These are phyloP conservation scores for Botrytis medusae DNA, from an alignment of 2,329 filamentous ascomycete species.

Conservation along the genomic window DNA sequence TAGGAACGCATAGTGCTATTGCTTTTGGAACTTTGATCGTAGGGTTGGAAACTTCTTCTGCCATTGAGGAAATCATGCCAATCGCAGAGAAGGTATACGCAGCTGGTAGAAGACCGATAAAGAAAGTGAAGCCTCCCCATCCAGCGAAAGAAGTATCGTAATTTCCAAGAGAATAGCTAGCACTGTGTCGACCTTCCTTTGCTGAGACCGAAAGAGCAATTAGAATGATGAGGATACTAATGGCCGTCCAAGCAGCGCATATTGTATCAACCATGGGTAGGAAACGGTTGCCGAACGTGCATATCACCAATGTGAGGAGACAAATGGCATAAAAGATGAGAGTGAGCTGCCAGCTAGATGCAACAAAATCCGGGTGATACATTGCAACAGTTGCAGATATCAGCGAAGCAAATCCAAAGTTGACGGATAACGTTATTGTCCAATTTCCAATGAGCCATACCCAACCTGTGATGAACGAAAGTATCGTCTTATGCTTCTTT, in stretches of 20 bases:
- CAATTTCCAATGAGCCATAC: constrained; percentile 77
- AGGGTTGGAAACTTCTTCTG: constrained; percentile 57
- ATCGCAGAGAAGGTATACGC: constrained; percentile 60
- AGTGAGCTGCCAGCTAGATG: constrained; percentile 64
- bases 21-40: constrained; percentile 50
- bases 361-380: constrained; percentile 53
- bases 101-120: constrained; percentile 60
- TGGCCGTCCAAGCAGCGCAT: constrained; percentile 54
- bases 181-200: constrained; percentile 52
- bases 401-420: constrained; percentile 65
- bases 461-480: constrained; percentile 74
- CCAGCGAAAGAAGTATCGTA: constrained; percentile 57
- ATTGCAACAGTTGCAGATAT: constrained; percentile 53
- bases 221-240: constrained; percentile 58
- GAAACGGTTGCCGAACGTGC: constrained; percentile 64
- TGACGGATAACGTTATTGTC: constrained; percentile 79
- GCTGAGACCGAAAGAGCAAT: constrained; percentile 56
- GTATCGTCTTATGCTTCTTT: constrained; percentile 57
- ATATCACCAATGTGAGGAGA: constrained; percentile 63
- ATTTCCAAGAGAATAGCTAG: constrained; percentile 53
- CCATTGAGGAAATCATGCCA: constrained; percentile 63
- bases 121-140: constrained; percentile 60
- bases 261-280: constrained; percentile 62
- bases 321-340: constrained; percentile 71
- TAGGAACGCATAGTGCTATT: constrained; percentile 49